Evolutionary conservation across 140 eudicot genomes (phyloP), one percentile per base, ranked within the genome.

Genomic region (Senecio squalidus): DNA sequence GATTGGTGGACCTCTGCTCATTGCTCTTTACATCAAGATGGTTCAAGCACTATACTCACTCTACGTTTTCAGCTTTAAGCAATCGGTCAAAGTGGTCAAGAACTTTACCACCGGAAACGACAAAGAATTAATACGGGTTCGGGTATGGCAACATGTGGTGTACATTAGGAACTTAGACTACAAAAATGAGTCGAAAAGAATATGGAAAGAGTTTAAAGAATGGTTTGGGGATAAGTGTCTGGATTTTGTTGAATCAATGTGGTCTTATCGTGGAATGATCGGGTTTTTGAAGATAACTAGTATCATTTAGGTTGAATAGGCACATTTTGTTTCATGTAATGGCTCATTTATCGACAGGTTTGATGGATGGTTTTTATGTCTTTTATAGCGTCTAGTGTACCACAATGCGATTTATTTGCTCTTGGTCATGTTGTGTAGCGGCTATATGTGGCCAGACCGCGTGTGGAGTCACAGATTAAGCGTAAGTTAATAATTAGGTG

Each of bases 221-320:
- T 73, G 82, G 86, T 0, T 51, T 4, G 39, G 14, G 23, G 70
- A 81, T 58, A 76, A 33, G 55, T 74, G 72, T 68, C 53, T 81
- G 70, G 94, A 84, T 60, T 66, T 56, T 36, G 40, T 72, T 25
- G 88, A 84, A 67, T 76, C 76, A 0, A 55, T 88, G 27, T 84
- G 96, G 94, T 88, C 94, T 43, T 84, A 77, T 63, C 74, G 83
- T 75, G 63, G 75, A 71, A 71, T 79, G 44, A 23, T 81, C 53
- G 74, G 83, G 85, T 66, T 74, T 51, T 29, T 81, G 74, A 84
- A 84, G 83, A 74, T 60, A 71, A 75, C 94, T 25, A 81, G 81
- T 18, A 58, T 84, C 31, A 59, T 80, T 20, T 83, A 80, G 49
- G 23, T 16, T 9, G 9, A 38, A 3, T 13, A 38, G 41, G 9